phyloP scores from a whole-genome alignment of 768 basidiomycete species.

The Vishniacozyma victoriae region DNA sequence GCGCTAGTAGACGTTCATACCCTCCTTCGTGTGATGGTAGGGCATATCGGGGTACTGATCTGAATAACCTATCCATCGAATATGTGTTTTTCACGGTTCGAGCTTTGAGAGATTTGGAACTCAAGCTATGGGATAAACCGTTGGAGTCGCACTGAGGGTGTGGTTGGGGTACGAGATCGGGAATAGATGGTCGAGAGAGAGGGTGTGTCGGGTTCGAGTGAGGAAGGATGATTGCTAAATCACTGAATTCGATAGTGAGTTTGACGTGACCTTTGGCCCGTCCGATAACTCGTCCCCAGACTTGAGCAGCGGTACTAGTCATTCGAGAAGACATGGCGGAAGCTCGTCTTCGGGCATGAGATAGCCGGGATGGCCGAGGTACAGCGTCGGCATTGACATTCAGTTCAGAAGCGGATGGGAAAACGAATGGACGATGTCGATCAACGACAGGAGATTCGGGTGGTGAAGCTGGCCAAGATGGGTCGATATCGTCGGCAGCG shows the following conservation, averaged over 20 bases:
- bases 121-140: background rate
- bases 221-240: slow-evolving; percentile 15
- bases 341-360: slow-evolving; percentile 17
- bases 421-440: slow-evolving; percentile 1
- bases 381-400: too few species aligned
- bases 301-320: slow-evolving; percentile 16
- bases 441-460: too few species aligned
- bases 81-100: background rate
- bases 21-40: slow-evolving; percentile 6
- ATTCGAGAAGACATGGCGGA: slow-evolving; percentile 13
- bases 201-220: slow-evolving; percentile 1
- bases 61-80: background rate
- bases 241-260: slow-evolving; percentile 9
- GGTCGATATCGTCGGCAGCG: too few species aligned
- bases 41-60: background rate
- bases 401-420: too few species aligned
- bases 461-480: too few species aligned
- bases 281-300: slow-evolving; percentile 27
- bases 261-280: slow-evolving; percentile 26
- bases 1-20: slow-evolving; percentile 10
- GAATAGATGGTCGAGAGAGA: slow-evolving; percentile 1
- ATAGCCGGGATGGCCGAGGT: slow-evolving; percentile 1
- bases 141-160: background rate
- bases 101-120: slow-evolving; percentile 1
- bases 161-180: background rate